These are phyloP conservation scores for Ceratocystis papillata DNA, from an alignment of 2,329 filamentous ascomycete genomes.

Conservation along the genomic window DNA sequence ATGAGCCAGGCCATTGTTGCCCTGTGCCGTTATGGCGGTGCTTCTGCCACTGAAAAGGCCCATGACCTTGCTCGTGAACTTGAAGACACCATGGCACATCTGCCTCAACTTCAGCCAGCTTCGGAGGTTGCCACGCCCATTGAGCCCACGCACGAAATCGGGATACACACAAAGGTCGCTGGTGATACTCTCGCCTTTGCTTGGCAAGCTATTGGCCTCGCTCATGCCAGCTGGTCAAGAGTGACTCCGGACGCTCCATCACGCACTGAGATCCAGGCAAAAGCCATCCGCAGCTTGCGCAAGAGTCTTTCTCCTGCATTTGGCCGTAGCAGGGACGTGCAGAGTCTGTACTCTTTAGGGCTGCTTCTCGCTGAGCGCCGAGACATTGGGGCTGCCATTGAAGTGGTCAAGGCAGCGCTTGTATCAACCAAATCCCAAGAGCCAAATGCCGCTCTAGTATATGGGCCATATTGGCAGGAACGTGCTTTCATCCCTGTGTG, in stretches of 20 bases:
- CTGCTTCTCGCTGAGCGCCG: constrained; percentile 81
- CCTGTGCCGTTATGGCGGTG: constrained; percentile 70
- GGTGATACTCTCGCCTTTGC: constrained; percentile 54
- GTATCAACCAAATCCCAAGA: constrained; percentile 45
- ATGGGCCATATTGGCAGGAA: constrained; percentile 50
- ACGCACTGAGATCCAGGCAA: constrained; percentile 61
- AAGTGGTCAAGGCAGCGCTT: constrained; percentile 67
- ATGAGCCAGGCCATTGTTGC: constrained; percentile 69
- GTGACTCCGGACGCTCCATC: constrained; percentile 64
- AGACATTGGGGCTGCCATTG: constrained; percentile 69
- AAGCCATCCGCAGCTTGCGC: constrained; percentile 65
- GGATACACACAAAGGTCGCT: constrained; percentile 39
- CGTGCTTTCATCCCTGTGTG: constrained; percentile 65
- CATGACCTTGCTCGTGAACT: constrained; percentile 58
- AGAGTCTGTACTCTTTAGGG: constrained; percentile 69
- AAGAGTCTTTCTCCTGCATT: constrained; percentile 59
- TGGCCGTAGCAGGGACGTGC: constrained; percentile 55
- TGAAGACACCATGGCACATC: constrained; percentile 61
- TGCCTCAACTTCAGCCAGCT: constrained; percentile 31
- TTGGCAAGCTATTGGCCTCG: constrained; percentile 77
- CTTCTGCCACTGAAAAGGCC: constrained; percentile 67
- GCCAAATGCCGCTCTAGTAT: constrained; percentile 36
- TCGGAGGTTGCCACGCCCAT: constrained; percentile 25
- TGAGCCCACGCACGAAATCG: constrained; percentile 31
- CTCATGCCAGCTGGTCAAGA: constrained; percentile 77